phyloP scores from a whole-genome alignment of 2,329 filamentous ascomycete genomes.

The Ceratocystis huliohia region DNA sequence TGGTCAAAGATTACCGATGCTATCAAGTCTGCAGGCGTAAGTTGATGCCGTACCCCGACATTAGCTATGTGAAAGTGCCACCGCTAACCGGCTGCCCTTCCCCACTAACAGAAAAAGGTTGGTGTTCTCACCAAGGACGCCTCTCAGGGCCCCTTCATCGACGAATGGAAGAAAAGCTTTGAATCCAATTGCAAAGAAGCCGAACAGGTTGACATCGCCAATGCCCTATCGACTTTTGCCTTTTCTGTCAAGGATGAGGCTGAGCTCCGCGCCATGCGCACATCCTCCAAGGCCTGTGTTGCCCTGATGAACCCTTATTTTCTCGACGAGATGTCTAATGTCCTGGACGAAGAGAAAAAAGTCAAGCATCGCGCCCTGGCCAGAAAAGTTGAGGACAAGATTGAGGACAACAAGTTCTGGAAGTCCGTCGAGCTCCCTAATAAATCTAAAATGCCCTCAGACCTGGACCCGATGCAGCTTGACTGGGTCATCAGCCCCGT shows the following conservation, averaged over 20 bases:
- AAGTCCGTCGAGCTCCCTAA: constrained; percentile 58
- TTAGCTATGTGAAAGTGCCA: background rate
- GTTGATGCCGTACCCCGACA: constrained; percentile 28
- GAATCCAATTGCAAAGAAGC: constrained; percentile 67
- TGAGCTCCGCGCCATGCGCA: constrained; percentile 86
- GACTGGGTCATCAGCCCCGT: constrained; percentile 89
- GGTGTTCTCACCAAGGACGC: constrained; percentile 76
- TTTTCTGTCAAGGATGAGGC: constrained; percentile 91
- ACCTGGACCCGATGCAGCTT: constrained; percentile 77
- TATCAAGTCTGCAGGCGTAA: constrained; percentile 76
- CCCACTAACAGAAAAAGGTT: constrained; percentile 59
- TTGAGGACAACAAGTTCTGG: constrained; percentile 92
- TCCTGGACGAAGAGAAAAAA: constrained; percentile 93
- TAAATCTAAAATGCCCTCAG: constrained; percentile 64
- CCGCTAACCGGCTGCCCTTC: constrained; percentile 17
- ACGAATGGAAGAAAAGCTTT: constrained; percentile 87
- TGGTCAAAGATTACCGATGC: constrained; percentile 72
- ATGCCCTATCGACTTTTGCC: constrained; percentile 67
- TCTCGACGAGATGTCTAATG: constrained; percentile 93
- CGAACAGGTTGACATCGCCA: constrained; percentile 75
- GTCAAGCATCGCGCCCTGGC: constrained; percentile 78
- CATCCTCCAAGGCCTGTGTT: constrained; percentile 85
- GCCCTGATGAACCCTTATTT: constrained; percentile 94
- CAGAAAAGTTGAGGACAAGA: constrained; percentile 79
- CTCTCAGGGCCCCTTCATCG: constrained; percentile 76